These are phyloP conservation scores for Carnegiea gigantea DNA, from an alignment of 179 eudicot species.

Conservation along the genomic window DNA sequence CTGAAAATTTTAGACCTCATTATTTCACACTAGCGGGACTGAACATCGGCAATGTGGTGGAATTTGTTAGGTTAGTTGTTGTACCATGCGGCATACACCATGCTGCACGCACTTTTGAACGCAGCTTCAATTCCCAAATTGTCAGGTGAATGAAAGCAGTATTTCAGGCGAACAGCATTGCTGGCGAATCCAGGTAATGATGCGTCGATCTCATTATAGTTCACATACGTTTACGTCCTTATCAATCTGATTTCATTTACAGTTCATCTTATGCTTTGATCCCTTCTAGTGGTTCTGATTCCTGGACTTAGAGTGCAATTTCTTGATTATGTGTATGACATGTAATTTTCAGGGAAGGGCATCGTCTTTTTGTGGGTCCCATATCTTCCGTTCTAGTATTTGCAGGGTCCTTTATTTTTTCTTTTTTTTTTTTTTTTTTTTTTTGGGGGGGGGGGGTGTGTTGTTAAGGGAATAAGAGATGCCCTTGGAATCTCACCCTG, in stretches of 20 bases:
- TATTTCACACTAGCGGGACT: neutral
- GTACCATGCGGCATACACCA: neutral
- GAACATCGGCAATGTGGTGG: neutral
- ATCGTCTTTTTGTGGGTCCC: too few species aligned
- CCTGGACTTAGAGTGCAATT: too few species aligned
- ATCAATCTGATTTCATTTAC: neutral
- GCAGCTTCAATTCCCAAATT: too few species aligned
- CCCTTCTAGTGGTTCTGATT: too few species aligned
- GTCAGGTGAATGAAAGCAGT: neutral
- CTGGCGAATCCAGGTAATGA: neutral
- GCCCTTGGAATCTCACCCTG: too few species aligned
- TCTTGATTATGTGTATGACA: too few species aligned
- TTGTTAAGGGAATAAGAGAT: too few species aligned
- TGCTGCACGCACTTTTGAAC: neutral
- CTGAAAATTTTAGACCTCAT: neutral
- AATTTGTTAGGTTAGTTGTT: neutral
- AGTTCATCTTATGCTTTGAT: neutral
- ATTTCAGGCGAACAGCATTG: neutral
- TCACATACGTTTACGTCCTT: neutral
- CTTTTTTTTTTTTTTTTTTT: too few species aligned
- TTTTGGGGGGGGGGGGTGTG: too few species aligned
- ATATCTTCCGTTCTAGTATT: too few species aligned
- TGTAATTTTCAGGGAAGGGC: too few species aligned
- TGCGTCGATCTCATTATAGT: neutral
- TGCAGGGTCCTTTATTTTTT: too few species aligned